phyloP scores from a whole-genome alignment of 2,329 filamentous ascomycete genomes.

The Chaetomiaceae sp. region DNA sequence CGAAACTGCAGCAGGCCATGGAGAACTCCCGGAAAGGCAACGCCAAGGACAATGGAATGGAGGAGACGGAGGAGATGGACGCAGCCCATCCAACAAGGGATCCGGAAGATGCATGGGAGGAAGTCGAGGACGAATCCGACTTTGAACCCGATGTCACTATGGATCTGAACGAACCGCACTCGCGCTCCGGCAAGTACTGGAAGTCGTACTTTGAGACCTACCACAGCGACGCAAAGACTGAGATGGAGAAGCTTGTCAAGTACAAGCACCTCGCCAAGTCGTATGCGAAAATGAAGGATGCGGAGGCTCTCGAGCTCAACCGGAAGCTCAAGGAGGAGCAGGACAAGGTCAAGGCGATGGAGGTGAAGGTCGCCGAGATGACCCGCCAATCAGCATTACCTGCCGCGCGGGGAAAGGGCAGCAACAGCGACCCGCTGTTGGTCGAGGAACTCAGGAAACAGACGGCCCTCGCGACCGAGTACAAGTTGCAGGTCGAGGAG shows the following conservation, averaged over 20 bases:
- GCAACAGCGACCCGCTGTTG: slow-evolving; percentile 43
- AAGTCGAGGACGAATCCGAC: slow-evolving; percentile 41
- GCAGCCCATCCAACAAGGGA: slow-evolving; percentile 14
- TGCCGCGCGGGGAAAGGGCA: slow-evolving; percentile 33
- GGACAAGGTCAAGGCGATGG: slow-evolving; percentile 58
- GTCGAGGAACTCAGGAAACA: slow-evolving; percentile 53
- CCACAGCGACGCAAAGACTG: slow-evolving; percentile 63
- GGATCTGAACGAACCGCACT: slow-evolving; percentile 68
- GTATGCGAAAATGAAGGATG: slow-evolving; percentile 73
- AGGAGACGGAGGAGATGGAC: slow-evolving; percentile 17
- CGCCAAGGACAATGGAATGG: slow-evolving; percentile 6
- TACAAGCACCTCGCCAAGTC: slow-evolving; percentile 78
- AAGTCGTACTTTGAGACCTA: slow-evolving; percentile 73
- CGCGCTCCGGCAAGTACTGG: slow-evolving; percentile 74
- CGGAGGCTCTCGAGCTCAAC: slow-evolving; percentile 61
- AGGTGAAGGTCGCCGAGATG: slow-evolving; percentile 56
- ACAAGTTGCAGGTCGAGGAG: slow-evolving; percentile 53
- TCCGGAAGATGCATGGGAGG: slow-evolving; percentile 49
- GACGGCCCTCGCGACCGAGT: slow-evolving; percentile 53
- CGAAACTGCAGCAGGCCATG: slow-evolving; percentile 42
- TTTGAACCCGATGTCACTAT: slow-evolving; percentile 59
- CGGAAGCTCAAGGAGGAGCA: slow-evolving; percentile 65
- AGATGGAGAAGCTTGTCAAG: slow-evolving; percentile 72
- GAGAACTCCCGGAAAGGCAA: slow-evolving; percentile 39
- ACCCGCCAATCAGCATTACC: slow-evolving; percentile 49